Evolutionary conservation across 2,329 filamentous ascomycete genomes (phyloP), one percentile per base, ranked within the genome.

Genomic region (Orbilia ellipsospora): DNA sequence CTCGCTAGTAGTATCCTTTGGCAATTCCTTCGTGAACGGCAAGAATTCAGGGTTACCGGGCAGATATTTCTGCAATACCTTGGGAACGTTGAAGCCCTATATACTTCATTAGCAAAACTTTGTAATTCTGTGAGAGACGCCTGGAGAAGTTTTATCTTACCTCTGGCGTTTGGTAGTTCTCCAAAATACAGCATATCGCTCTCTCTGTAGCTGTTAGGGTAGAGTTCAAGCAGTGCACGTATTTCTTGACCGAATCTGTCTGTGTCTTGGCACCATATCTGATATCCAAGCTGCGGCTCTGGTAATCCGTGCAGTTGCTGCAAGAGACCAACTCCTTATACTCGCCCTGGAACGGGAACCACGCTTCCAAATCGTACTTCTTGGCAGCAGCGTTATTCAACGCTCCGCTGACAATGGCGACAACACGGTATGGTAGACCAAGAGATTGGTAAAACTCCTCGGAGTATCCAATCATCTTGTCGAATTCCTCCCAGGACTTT

Each of bases 301-400:
- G 95, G 85, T 98, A 98, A 82, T 98, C 94, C 52, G 93, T 96
- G 86, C 95, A 99, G 85, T 99, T 99, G 77, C 93, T 96, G 87
- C 94, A 97, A 18, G 92, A 96, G 60, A 98, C 95, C 28, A 99
- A 88, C 85, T 98, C 95, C 85, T 98, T 98, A 87, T 98, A 99
- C 84, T 98, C 95, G 80, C 91, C 91, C 83, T 98, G 94, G 86
- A 92, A 96, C 15, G 93, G 93, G 83, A 96, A 97, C 92, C 93
- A 96, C 1, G 95, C 94, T 83, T 99, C 95, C 20, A 99, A 87
- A 81, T 99, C 95, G 82, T 90, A 94, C 84, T 99, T 99, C 87
- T 97, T 97, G 28, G 92, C 86, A 2, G 90, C 90, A 0, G 91
- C 91, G 80, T 94, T 96, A 84, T 96, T 97, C 80, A 99, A 85